phyloP scores from a whole-genome alignment of 768 basidiomycete genomes.

The Pulveroboletus ravenelii region DNA sequence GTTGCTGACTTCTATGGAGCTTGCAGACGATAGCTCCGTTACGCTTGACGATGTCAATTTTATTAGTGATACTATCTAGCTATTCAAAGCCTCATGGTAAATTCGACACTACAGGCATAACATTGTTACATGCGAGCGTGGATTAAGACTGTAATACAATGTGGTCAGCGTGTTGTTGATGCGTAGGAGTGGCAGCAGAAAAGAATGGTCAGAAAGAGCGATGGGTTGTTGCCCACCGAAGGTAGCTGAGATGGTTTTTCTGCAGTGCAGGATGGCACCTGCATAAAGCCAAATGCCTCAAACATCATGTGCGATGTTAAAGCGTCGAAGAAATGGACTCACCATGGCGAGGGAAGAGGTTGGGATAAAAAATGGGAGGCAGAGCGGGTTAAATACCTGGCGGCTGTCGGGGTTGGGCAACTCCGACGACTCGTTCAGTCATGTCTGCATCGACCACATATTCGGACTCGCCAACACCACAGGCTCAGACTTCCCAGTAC shows the following conservation, averaged over 20 bases:
- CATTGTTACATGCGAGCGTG: not conserved
- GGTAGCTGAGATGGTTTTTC: conserved; percentile 88
- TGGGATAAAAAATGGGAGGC: not conserved
- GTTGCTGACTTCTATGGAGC: conserved; percentile 62
- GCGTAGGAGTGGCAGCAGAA: not conserved
- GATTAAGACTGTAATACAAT: conserved; percentile 23
- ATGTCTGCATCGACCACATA: conserved; percentile 31
- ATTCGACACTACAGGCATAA: not conserved
- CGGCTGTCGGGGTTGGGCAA: conserved; percentile 8
- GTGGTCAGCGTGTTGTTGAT: conserved; percentile 10
- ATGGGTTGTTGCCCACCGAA: conserved; percentile 52
- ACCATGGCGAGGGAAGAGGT: conserved; percentile 15
- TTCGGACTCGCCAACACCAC: conserved; percentile 31
- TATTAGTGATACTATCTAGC: conserved; percentile 40
- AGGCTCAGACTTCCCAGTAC: conserved; percentile 22
- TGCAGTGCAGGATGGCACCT: conserved; percentile 63
- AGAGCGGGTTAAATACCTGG: conserved; percentile 18
- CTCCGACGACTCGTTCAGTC: conserved; percentile 29
- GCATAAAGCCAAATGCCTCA: conserved; percentile 95
- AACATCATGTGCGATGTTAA: conserved; percentile 64
- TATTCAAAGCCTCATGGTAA: not conserved
- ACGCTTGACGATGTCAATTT: conserved; percentile 42
- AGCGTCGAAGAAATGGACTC: conserved; percentile 5
- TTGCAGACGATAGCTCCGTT: conserved; percentile 37
- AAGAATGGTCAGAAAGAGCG: conserved; percentile 42